Conservation (phyloP, 75 land plant genomes). For the Selaginella moellendorffii region DNA sequence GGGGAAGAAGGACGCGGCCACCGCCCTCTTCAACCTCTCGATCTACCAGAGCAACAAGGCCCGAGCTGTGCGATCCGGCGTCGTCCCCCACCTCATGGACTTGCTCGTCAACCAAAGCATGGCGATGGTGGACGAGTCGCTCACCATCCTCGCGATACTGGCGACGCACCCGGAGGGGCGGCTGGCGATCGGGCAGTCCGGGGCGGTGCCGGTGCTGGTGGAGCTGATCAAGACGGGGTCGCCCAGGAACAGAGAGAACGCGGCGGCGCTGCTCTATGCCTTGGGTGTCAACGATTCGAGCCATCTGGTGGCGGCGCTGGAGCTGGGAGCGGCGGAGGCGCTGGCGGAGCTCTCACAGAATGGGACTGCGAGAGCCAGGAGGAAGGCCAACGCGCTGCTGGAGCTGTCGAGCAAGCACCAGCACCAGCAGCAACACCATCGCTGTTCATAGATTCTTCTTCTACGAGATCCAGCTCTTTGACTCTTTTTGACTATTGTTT, state of each 20-base stretch:
- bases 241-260: neutral
- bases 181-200: neutral
- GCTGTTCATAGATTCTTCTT: too few relatives aligned
- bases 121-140: slow-evolving; percentile 7
- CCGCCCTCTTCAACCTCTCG: slow-evolving; percentile 1
- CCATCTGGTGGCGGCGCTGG: neutral
- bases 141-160: slow-evolving; percentile 24
- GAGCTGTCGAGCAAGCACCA: neutral
- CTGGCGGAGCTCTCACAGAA: neutral
- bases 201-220: neutral
- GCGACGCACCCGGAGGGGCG: neutral
- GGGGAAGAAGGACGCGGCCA: slow-evolving; percentile 7
- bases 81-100: slow-evolving; percentile 2
- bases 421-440: neutral
- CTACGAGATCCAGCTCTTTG: too few relatives aligned
- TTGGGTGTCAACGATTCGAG: neutral
- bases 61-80: neutral
- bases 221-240: neutral
- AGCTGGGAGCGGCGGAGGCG: neutral
- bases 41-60: neutral
- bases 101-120: neutral
- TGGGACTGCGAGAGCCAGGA: neutral
- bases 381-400: neutral
- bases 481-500: too few relatives aligned
- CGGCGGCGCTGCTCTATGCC: neutral